These are phyloP conservation scores for Aspergillus pseudoglaucus DNA, from an alignment of 2,329 filamentous ascomycete genomes.

Conservation along the genomic window DNA sequence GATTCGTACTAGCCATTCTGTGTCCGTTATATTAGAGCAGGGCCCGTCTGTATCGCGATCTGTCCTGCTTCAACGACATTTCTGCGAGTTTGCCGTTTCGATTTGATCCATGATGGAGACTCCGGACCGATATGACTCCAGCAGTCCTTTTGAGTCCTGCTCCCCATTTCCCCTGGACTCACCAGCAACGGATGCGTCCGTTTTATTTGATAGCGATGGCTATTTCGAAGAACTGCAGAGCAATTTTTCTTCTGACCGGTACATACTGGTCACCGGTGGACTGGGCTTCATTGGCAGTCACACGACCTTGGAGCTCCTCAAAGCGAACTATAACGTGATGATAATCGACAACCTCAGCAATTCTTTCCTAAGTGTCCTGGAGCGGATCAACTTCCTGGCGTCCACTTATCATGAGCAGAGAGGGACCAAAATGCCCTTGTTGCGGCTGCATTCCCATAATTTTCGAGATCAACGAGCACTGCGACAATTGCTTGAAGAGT, in stretches of 20 bases:
- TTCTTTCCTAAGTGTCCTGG: constrained; percentile 29
- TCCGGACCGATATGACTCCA: constrained; percentile 22
- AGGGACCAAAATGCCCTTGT: constrained; percentile 36
- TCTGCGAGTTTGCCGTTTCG: too few relatives aligned
- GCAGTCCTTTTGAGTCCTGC: constrained; percentile 24
- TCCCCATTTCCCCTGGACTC: constrained; percentile 30
- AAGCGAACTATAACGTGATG: constrained; percentile 36
- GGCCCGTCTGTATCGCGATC: too few relatives aligned
- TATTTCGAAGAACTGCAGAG: constrained; percentile 37
- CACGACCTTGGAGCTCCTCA: constrained; percentile 37
- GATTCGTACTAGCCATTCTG: too few relatives aligned
- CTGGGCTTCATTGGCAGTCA: constrained; percentile 40
- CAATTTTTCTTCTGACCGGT: constrained; percentile 32
- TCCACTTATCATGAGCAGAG: constrained; percentile 31
- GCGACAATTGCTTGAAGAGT: constrained; percentile 38
- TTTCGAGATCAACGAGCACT: constrained; percentile 42
- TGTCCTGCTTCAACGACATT: too few relatives aligned
- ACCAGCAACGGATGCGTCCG: constrained; percentile 41
- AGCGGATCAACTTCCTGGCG: constrained; percentile 29
- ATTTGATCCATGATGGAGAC: constrained; percentile 20
- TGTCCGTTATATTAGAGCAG: too few relatives aligned
- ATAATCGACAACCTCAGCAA: constrained; percentile 39
- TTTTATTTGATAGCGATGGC: constrained; percentile 43
- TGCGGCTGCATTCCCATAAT: constrained; percentile 44
- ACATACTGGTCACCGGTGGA: constrained; percentile 39